phyloP scores from a whole-genome alignment of 2,329 filamentous ascomycete genomes.

The Colletotrichum godetiae region DNA sequence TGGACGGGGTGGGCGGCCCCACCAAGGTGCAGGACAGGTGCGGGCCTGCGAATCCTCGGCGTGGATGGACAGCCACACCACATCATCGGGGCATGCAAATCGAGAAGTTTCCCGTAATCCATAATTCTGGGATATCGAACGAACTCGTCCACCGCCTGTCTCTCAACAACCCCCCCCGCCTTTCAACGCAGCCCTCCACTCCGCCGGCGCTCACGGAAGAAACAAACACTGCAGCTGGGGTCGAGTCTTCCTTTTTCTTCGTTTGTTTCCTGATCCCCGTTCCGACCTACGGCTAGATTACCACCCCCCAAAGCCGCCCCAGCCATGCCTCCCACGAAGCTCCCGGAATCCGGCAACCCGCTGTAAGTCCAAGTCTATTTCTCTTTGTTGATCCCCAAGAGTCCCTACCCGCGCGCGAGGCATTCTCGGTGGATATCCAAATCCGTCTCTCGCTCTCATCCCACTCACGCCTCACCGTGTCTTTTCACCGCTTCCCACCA shows the following conservation, averaged over 20 bases:
- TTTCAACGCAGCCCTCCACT: constrained; percentile 13
- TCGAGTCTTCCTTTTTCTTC: background rate
- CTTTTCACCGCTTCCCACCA: background rate
- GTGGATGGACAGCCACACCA: background rate
- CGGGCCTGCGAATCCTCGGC: background rate
- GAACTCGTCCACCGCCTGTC: background rate
- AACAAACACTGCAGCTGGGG: background rate
- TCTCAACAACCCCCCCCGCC: background rate
- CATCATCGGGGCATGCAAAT: background rate
- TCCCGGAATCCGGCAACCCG: constrained; percentile 60
- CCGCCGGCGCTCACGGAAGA: constrained; percentile 1
- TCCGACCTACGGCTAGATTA: constrained; percentile 3
- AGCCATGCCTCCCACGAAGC: constrained; percentile 56
- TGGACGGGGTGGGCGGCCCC: background rate
- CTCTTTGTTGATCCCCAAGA: background rate
- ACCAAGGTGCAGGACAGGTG: background rate
- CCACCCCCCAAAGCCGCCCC: background rate
- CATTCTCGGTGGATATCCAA: background rate
- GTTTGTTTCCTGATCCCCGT: background rate
- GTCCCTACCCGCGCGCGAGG: background rate
- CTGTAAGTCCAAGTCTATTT: constrained; percentile 50
- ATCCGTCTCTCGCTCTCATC: constrained; percentile 2
- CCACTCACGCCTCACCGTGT: background rate
- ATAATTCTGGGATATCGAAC: background rate
- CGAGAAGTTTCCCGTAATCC: background rate